phyloP scores from a whole-genome alignment of 495 filamentous ascomycete genomes.

The Aspergillus heteromorphus region DNA sequence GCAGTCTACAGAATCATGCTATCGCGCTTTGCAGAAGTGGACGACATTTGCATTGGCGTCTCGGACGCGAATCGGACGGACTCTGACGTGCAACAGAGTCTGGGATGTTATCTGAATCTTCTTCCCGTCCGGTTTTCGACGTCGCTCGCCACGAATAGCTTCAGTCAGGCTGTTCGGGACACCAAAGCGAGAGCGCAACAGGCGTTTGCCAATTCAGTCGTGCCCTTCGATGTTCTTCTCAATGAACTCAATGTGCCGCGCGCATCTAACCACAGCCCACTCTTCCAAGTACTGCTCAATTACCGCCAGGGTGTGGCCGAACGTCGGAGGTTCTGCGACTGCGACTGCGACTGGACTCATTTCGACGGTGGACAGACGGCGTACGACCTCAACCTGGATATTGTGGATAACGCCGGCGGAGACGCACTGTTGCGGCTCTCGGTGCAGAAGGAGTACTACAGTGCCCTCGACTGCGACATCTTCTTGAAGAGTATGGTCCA shows the following conservation, averaged over 20 bases:
- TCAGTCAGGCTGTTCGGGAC: neutral
- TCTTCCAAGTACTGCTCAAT: conserved; percentile 32
- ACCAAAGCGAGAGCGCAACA: conserved; percentile 10
- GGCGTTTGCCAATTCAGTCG: conserved; percentile 19
- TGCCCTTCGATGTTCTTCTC: conserved; percentile 37
- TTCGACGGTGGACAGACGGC: conserved; percentile 11
- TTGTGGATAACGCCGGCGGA: conserved; percentile 10
- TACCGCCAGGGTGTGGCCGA: conserved; percentile 17
- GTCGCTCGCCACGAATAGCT: neutral
- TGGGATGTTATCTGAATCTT: conserved; percentile 47
- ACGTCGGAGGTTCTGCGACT: conserved; percentile 12
- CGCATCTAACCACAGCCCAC: conserved; percentile 18
- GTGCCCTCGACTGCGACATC: too few relatives aligned
- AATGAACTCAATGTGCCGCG: conserved; percentile 20
- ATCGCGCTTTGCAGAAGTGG: conserved; percentile 10
- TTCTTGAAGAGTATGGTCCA: too few relatives aligned
- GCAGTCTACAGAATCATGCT: conserved; percentile 21
- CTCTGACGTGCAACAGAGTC: conserved; percentile 10
- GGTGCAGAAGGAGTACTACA: neutral
- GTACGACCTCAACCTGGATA: conserved; percentile 26
- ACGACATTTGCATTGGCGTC: conserved; percentile 37
- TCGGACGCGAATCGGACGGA: conserved; percentile 32
- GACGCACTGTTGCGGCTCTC: neutral
- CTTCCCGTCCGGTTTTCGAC: conserved; percentile 35
- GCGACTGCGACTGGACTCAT: conserved; percentile 8